Base-by-base conservation (phyloP, 1,284 basidiomycete genomes). In the Cutaneotrichosporon cutaneum region DNA sequence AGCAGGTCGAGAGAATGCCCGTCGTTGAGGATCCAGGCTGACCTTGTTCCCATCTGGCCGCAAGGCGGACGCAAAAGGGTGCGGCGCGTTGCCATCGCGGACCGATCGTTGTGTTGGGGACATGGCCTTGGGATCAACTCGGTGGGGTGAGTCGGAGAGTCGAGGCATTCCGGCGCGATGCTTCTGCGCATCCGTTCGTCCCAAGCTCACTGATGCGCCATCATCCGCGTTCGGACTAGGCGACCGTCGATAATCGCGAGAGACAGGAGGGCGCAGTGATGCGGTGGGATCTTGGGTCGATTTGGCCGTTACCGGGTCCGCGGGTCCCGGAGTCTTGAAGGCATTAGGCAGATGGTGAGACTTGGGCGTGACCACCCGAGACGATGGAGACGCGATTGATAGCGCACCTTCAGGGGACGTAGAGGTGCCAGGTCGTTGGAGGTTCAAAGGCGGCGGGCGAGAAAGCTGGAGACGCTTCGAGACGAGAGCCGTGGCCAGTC, bases 11-110 rank as follows among this genome's bases (percentile, higher is more conserved):
- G 33, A 22, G 32, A 26, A 36, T 7, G 35, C 22, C 22, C 52
- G 13, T 33, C 52, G 33, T 6, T 18, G 16, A 10, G 33, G 8
- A 7, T 33, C 32, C 9, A 18, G 16, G 13, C 18, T 18, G 10
- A 33, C 21, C 33, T 54, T 26, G 21, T 33, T 39, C 7, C n/a
- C 32, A 8, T 35, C 55, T 22, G 14, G 4, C 14, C 55, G 42
- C 27, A 48, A 9, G 7, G 50, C 62, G 10, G 71, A 68, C 1
- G 75, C 75, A 44, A 76, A 77, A 7, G 75, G 75, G 62, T 77
- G 75, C 3, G 67, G 58, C 11, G 58, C 33, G 18, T 48, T 58
- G 44, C 8, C 35, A 18, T 53, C 63, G 26, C 56, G 56, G 6
- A 47, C 24, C 8, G 26, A 22, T 4, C 21, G 50, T 4, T 54